A percentile compares a stretch with the other conserved stretches of the same genome.
Conservation (phyloP, 352 stramenopile genomes). For the Pythium sp. region DNA sequence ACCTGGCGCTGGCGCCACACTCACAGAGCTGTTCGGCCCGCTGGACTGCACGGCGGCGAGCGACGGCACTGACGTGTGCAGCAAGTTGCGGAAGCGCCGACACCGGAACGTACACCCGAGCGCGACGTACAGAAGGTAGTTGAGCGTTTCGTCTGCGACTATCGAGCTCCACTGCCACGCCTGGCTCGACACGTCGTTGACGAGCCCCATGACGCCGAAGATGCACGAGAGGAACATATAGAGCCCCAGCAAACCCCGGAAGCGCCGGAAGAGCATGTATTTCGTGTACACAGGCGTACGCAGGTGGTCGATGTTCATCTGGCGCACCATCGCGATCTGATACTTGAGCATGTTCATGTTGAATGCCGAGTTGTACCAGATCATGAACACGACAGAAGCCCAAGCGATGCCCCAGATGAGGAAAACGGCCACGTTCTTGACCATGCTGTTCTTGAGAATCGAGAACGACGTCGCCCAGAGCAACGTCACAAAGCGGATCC, state of each 20-base stretch:
- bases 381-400: conserved; percentile 55
- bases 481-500: conserved; percentile 55
- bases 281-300: conserved; percentile 64
- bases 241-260: conserved; percentile 38
- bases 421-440: conserved; percentile 41
- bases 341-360: conserved; percentile 73
- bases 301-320: conserved; percentile 40
- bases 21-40: neutral
- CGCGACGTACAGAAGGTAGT: conserved; percentile 34
- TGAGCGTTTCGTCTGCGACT: conserved; percentile 39
- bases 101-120: conserved; percentile 64
- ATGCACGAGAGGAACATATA: conserved; percentile 60
- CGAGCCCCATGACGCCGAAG: conserved; percentile 37
- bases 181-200: conserved; percentile 34
- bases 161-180: conserved; percentile 34
- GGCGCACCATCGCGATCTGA: conserved; percentile 57
- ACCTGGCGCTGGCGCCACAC: conserved; percentile 6
- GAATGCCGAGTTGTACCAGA: conserved; percentile 70
- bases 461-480: conserved; percentile 44
- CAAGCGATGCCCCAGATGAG: conserved; percentile 55
- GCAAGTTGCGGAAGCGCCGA: conserved; percentile 48
- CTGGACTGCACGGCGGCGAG: neutral
- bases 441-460: conserved; percentile 36
- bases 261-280: conserved; percentile 58
- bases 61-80: conserved; percentile 22